These are phyloP conservation scores for Papiliotrema nemorosa DNA, from an alignment of 1,284 basidiomycete species.

Conservation along the genomic window DNA sequence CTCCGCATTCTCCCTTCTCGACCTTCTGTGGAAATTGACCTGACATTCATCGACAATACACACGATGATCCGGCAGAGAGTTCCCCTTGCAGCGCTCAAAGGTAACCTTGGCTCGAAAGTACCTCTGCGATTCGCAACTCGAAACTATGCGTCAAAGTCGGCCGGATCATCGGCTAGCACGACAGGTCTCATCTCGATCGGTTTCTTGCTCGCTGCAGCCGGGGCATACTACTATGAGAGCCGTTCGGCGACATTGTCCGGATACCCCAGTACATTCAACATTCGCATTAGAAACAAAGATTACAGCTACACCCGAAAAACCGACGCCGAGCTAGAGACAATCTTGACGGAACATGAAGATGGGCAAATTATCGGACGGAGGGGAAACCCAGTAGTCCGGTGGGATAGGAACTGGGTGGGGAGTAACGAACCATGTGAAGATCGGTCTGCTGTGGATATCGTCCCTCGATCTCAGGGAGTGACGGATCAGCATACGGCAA, in stretches of 20 bases:
- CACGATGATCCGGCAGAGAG: neutral
- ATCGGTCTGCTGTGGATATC: slow-evolving; percentile 71
- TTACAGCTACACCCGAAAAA: slow-evolving; percentile 29
- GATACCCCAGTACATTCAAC: slow-evolving; percentile 1
- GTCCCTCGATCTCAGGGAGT: slow-evolving; percentile 50
- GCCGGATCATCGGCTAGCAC: slow-evolving; percentile 7
- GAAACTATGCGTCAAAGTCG: slow-evolving; percentile 1
- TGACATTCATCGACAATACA: too few relatives aligned
- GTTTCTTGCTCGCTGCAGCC: slow-evolving; percentile 26
- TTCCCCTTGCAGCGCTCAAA: neutral
- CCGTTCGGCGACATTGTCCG: neutral
- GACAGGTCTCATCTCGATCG: slow-evolving; percentile 23
- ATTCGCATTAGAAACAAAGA: slow-evolving; percentile 10
- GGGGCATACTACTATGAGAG: slow-evolving; percentile 33
- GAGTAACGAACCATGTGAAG: slow-evolving; percentile 87
- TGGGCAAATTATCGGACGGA: slow-evolving; percentile 10
- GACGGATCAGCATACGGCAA: slow-evolving; percentile 3
- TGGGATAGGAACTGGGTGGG: slow-evolving; percentile 73
- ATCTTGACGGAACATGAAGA: slow-evolving; percentile 34
- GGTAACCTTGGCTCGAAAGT: neutral
- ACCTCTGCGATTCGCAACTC: neutral
- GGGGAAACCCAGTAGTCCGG: slow-evolving; percentile 49
- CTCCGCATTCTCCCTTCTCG: too few relatives aligned
- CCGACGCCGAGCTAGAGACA: slow-evolving; percentile 26
- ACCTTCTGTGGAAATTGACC: too few relatives aligned